Evolutionary conservation across 2,329 filamentous ascomycete genomes (phyloP), one percentile per base, ranked within the genome.

Genomic region (Venturiaceae sp.): DNA sequence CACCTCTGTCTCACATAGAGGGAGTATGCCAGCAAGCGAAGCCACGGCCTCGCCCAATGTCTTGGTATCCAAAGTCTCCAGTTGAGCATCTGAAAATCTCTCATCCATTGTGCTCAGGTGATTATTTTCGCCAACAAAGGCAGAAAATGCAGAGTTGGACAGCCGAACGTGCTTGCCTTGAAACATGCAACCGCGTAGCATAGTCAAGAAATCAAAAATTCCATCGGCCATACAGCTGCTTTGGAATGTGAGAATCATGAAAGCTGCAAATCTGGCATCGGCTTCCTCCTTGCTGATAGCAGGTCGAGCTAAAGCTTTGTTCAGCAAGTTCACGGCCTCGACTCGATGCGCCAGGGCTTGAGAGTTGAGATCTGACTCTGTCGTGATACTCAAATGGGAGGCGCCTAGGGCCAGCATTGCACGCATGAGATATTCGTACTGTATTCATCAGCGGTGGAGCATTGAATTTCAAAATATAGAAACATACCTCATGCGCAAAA

Each of bases 391-490:
- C 4, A 88, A 76, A 62, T 88, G 83, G 0, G 85, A 87, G 33
- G 86, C 86, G 1, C 85, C 78, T 60, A 87, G 78, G 13, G 84
- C 84, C 0, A 87, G 77, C 55, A 89, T 84, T 4, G 85, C 83
- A 67, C 89, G 85, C 80, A 89, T 87, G 9, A 87, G 75, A 60
- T 83, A 86, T 58, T 85, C 82, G 63, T 86, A 79, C 79, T 84
- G 59, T 23, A 57, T 60, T 26, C 6, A 46, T 68, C 8, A 56
- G 54, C 36, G 11, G 7, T 4, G 56, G 28, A 39, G 21, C 6
- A 11, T 5, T 3, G 19, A 19, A 23, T 6, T 21, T 21, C 21
- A 23, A 46, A 47, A 53, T n/a, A 14, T 55, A 46, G 44, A 47
- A 19, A 68, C 79, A 30, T 75, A 84, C 84, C 60, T 82, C 83